Conservation (phyloP, 352 stramenopile species). For the Phytophthora melonis region DNA sequence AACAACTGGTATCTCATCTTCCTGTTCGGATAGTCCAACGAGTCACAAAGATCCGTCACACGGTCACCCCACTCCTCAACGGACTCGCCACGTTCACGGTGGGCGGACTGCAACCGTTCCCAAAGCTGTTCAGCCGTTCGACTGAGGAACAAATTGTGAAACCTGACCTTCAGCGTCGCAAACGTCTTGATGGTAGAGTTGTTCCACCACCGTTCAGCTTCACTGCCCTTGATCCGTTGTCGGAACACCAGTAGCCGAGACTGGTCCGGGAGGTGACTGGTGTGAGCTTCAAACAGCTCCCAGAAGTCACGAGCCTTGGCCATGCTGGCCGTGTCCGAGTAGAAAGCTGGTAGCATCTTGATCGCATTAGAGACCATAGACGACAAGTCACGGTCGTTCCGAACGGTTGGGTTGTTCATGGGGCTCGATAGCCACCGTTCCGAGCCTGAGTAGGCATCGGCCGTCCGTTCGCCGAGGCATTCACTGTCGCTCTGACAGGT, state of each 20-base stretch:
- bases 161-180: not conserved
- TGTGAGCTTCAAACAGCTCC: not conserved
- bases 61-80: not conserved
- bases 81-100: not conserved
- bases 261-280: not conserved
- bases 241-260: not conserved
- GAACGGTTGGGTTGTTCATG: not conserved
- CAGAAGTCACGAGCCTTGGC: not conserved
- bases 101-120: not conserved
- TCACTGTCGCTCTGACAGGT: too few species aligned
- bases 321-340: not conserved
- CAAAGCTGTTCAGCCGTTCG: not conserved
- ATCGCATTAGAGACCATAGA: not conserved
- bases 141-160: not conserved
- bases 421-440: not conserved
- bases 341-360: not conserved
- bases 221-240: not conserved
- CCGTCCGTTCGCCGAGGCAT: too few species aligned
- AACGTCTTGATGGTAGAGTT: not conserved
- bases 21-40: constrained; percentile 3
- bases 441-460: not conserved
- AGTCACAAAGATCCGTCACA: constrained; percentile 2
- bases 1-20: not conserved
- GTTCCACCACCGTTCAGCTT: not conserved
- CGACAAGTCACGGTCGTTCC: not conserved